Percentiles rank a stretch among this genome's conserved stretches.
phyloP scores from a whole-genome alignment of 148 eudicot genomes.

The Cornus kousa region DNA sequence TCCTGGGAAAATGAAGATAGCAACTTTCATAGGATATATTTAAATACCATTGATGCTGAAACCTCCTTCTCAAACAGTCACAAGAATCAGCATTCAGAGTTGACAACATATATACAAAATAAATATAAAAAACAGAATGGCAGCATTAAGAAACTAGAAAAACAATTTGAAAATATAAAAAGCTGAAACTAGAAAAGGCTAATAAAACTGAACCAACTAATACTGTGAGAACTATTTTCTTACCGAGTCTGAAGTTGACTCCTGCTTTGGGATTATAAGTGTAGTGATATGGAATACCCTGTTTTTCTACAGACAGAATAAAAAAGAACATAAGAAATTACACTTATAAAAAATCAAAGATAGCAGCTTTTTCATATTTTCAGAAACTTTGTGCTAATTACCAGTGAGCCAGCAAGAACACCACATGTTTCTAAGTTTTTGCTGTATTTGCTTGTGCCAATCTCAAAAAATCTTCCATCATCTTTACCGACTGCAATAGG shows the following conservation, averaged over 20 bases:
- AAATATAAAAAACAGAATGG: too few species aligned
- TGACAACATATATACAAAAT: not conserved
- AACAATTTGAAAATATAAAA: not conserved
- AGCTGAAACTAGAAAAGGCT: slow-evolving; percentile 2
- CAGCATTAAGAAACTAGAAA: not conserved
- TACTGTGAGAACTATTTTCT: slow-evolving; percentile 18
- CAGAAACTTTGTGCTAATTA: slow-evolving; percentile 23
- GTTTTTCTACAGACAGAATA: slow-evolving; percentile 68
- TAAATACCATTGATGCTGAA: not conserved
- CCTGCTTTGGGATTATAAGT: slow-evolving; percentile 92
- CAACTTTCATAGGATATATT: not conserved
- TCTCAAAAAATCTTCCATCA: slow-evolving; percentile 91
- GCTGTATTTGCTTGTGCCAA: slow-evolving; percentile 75
- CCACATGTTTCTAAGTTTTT: slow-evolving; percentile 96
- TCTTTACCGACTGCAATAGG: slow-evolving; percentile 75
- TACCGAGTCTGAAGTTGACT: slow-evolving; percentile 97
- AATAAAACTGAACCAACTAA: not conserved
- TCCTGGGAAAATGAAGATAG: not conserved
- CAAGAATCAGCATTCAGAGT: not conserved
- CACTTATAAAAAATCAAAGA: not conserved
- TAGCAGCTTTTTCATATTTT: not conserved
- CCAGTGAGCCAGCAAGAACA: slow-evolving; percentile 95
- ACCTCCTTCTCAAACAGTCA: not conserved
- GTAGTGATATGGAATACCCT: slow-evolving; percentile 87
- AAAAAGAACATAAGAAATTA: slow-evolving; percentile 17